phyloP scores from a whole-genome alignment of 2,329 filamentous ascomycete species.

The Pseudopithomyces chartarum region DNA sequence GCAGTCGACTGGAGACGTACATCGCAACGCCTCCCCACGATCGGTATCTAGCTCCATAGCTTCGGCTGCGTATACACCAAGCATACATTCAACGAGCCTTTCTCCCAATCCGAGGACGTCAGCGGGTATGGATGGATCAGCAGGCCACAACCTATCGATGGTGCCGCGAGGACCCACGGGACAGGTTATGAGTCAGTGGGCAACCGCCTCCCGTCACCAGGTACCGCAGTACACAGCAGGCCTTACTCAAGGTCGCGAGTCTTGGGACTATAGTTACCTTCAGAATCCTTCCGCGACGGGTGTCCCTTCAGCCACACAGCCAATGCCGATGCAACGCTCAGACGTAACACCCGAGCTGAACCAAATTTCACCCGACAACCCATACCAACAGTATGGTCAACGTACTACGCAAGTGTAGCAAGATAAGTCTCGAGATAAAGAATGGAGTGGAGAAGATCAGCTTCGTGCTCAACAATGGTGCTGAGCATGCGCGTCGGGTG shows the following conservation, averaged over 20 bases:
- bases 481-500: slow-evolving; percentile 36
- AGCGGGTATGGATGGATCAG: slow-evolving; percentile 46
- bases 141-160: slow-evolving; percentile 40
- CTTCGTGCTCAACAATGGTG: slow-evolving; percentile 23
- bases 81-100: slow-evolving; percentile 50
- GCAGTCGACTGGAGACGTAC: slow-evolving; percentile 54
- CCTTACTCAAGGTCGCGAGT: slow-evolving; percentile 35
- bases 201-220: slow-evolving; percentile 32
- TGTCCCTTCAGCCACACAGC: slow-evolving; percentile 33
- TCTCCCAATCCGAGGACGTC: slow-evolving; percentile 51
- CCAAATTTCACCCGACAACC: slow-evolving; percentile 35
- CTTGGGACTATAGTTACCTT: slow-evolving; percentile 46
- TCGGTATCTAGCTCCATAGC: slow-evolving; percentile 52
- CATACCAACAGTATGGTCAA: slow-evolving; percentile 45
- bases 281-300: slow-evolving; percentile 30
- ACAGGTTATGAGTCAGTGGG: slow-evolving; percentile 44
- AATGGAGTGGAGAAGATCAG: slow-evolving; percentile 14
- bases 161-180: slow-evolving; percentile 39
- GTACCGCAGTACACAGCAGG: slow-evolving; percentile 39
- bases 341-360: slow-evolving; percentile 35
- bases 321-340: slow-evolving; percentile 40
- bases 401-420: slow-evolving; percentile 44
- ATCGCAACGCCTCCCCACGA: slow-evolving; percentile 55
- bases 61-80: slow-evolving; percentile 50
- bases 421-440: slow-evolving; percentile 9